phyloP scores from a whole-genome alignment of 306 rosid species.

The Cicer judaicum region DNA sequence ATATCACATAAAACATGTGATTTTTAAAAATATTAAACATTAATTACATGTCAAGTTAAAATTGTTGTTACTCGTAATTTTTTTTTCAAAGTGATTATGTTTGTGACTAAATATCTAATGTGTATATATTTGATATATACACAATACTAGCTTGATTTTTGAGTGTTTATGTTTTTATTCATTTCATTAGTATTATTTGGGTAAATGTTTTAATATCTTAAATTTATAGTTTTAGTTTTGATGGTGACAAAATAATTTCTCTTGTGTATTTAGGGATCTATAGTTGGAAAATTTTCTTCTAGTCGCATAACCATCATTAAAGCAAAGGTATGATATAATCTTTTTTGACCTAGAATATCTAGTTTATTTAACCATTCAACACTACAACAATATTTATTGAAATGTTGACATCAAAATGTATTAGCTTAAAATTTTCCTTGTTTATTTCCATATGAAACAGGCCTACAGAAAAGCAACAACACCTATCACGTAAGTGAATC shows the following conservation, averaged over 20 bases:
- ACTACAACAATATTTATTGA: not conserved
- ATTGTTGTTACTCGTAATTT: not conserved
- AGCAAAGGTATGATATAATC: constrained; percentile 38
- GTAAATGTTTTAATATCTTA: not conserved
- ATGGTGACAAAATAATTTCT: not conserved
- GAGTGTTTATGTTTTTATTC: not conserved
- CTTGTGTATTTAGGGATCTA: constrained; percentile 35
- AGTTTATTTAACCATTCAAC: not conserved
- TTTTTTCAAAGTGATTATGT: not conserved
- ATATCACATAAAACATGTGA: too few relatives aligned
- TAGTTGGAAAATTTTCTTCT: not conserved
- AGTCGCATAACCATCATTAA: not conserved
- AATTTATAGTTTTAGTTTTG: not conserved
- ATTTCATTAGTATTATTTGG: not conserved
- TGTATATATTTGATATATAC: not conserved
- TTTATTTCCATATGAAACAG: constrained; percentile 24
- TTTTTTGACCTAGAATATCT: not conserved
- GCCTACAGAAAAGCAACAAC: constrained; percentile 15
- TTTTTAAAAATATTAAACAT: not conserved
- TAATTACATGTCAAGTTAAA: not conserved
- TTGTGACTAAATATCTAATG: not conserved
- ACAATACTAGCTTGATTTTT: not conserved
- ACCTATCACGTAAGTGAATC: constrained; percentile 27
- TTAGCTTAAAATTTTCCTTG: not conserved
- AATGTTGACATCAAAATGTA: not conserved